Conservation (phyloP, 805 yeast species). For the Suhomyces sp. region DNA sequence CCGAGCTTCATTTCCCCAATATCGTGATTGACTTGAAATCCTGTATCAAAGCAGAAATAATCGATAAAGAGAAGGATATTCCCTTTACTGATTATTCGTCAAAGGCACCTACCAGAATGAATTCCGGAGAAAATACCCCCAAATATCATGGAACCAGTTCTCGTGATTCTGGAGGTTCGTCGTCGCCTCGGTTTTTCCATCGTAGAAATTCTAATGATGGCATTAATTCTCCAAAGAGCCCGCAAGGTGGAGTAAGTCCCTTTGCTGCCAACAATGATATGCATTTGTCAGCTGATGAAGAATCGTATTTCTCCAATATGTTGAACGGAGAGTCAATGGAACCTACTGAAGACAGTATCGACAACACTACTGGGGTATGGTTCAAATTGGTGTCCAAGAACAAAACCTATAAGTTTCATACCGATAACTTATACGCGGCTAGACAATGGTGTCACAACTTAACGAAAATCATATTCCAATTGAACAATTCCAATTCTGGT, state of each 20-base stretch:
- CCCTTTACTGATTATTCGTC: neutral
- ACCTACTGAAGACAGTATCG: conserved; percentile 19
- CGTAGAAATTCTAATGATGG: conserved; percentile 3
- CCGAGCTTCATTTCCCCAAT: conserved; percentile 82
- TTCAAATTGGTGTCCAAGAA: conserved; percentile 58
- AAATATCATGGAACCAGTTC: neutral
- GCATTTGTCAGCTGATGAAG: conserved; percentile 14
- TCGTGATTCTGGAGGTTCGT: neutral
- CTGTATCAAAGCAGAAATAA: conserved; percentile 58
- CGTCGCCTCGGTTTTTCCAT: conserved; percentile 1
- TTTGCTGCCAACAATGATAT: neutral
- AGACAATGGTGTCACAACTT: conserved; percentile 74
- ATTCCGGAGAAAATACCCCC: conserved; percentile 1
- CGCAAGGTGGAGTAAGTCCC: neutral
- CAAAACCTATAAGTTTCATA: conserved; percentile 60
- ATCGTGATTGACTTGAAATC: conserved; percentile 68
- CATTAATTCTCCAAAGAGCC: conserved; percentile 5
- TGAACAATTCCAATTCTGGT: conserved; percentile 60
- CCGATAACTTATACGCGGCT: conserved; percentile 73
- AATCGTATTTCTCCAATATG: conserved; percentile 17
- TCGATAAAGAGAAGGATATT: conserved; percentile 20
- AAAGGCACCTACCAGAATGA: neutral
- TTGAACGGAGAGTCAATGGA: conserved; percentile 15
- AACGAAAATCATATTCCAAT: conserved; percentile 67
- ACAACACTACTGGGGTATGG: conserved; percentile 34